These are phyloP conservation scores for Xylaria polymorpha DNA, from an alignment of 2,329 filamentous ascomycete genomes.

Conservation along the genomic window DNA sequence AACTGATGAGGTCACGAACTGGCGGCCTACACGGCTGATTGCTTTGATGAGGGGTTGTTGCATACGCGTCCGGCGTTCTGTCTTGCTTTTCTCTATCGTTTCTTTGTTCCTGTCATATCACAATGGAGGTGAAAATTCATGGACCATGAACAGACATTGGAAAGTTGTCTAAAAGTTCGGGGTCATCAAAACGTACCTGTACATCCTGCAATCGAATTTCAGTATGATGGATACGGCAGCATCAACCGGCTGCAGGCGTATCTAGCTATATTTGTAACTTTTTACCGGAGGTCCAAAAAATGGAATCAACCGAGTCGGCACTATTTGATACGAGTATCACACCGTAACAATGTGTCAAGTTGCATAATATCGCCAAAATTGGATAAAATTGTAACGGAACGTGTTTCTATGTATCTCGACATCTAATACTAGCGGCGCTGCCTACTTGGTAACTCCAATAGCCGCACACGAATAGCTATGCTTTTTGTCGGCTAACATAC, in stretches of 20 bases:
- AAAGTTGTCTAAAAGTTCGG: constrained; percentile 33
- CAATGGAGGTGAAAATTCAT: constrained; percentile 7
- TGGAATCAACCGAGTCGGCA: constrained; percentile 9
- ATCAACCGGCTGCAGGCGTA: constrained; percentile 9
- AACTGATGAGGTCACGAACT: constrained; percentile 73
- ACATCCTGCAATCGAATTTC: constrained; percentile 27
- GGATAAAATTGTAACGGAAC: neutral
- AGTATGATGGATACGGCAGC: constrained; percentile 16
- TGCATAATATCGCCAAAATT: too few relatives aligned
- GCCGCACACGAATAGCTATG: neutral
- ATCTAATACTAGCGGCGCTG: neutral
- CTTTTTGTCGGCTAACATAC: neutral
- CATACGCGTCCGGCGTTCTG: constrained; percentile 36
- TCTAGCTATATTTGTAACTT: constrained; percentile 30
- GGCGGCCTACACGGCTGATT: constrained; percentile 58
- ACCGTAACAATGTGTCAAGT: neutral
- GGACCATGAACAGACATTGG: constrained; percentile 28
- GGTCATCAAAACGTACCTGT: constrained; percentile 26
- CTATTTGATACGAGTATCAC: neutral
- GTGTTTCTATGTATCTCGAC: neutral
- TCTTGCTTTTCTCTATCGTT: constrained; percentile 18
- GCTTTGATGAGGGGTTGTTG: constrained; percentile 20
- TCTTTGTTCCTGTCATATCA: constrained; percentile 14
- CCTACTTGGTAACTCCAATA: neutral
- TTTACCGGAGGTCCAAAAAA: constrained; percentile 18